Evolutionary conservation across 345 rosid genomes (phyloP).

Genomic region (Aquilaria sinensis): DNA sequence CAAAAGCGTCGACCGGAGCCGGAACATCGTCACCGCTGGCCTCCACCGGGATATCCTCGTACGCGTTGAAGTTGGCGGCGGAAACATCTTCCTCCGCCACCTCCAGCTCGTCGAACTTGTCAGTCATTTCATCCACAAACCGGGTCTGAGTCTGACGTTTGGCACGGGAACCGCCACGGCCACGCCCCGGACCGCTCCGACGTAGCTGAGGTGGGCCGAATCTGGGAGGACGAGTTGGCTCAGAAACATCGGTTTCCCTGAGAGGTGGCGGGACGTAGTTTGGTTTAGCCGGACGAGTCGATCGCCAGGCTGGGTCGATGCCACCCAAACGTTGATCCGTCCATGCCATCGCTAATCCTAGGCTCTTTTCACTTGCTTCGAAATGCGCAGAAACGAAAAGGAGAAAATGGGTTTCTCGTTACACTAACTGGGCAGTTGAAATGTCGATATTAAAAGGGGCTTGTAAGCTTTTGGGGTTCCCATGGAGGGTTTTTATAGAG

Average conservation of each 20-base stretch:
- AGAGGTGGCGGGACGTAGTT: slow-evolving; percentile 27
- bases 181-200: not conserved
- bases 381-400: slow-evolving; percentile 1
- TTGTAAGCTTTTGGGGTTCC: not conserved
- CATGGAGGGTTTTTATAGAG: too few species aligned
- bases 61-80: slow-evolving; percentile 36
- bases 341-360: slow-evolving; percentile 16
- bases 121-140: not conserved
- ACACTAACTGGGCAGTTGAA: not conserved
- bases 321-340: too few species aligned
- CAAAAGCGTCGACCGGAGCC: slow-evolving; percentile 22
- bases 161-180: slow-evolving; percentile 15
- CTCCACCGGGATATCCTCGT: slow-evolving; percentile 37
- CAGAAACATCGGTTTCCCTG: slow-evolving; percentile 8
- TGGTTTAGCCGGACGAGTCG: slow-evolving; percentile 16
- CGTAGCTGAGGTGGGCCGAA: slow-evolving; percentile 8
- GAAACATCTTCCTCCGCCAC: slow-evolving; percentile 10
- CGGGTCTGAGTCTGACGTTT: slow-evolving; percentile 2
- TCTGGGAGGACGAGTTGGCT: slow-evolving; percentile 11
- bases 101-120: slow-evolving; percentile 23
- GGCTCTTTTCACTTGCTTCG: not conserved
- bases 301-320: slow-evolving; percentile 13
- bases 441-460: not conserved
- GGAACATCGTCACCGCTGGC: slow-evolving; percentile 29
- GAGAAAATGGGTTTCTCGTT: not conserved